Evolutionary conservation across 2,329 filamentous ascomycete genomes (phyloP), one percentile per base, ranked within the genome.

Genomic region (Tolypocladium pustulatum): DNA sequence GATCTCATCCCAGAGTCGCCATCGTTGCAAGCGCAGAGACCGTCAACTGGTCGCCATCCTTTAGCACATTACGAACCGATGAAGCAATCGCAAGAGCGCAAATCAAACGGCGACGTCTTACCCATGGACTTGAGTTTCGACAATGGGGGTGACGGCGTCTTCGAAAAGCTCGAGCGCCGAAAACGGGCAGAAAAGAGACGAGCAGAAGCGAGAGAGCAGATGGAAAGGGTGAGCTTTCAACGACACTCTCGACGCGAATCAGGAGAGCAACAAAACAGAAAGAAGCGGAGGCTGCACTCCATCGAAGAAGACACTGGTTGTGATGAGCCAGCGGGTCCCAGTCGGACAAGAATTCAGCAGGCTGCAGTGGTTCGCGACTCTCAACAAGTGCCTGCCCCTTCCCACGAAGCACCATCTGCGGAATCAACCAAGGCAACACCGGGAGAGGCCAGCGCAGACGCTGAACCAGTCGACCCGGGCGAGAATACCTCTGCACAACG

Each of bases 21-120:
- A 0, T 67, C 68, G 5, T 62, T 65, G 3, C 63, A 65, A 46
- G 57, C 61, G 30, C 61, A 64, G 10, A 67, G 61, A 51, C 65
- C 64, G 3, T 64, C 63, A 2, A 61, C 61, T 12, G 62, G 58
- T 4, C 67, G 62, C 25, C 68, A 68, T n/a, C 77, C 75, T 0
- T 70, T 75, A 51, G 68, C 68, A 4, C 69, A 73, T 25, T 81
- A 80, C 58, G 76, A 77, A 60, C 73, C 75, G 1, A 76, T 78
- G 75, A 69, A 71, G 51, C 70, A 75, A 55, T 80, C 78, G 0
- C 78, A 80, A 55, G 72, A 78, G 62, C 70, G 75, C 37, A 73
- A 72, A 54, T 60, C 61, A 0, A 64, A 60, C 22, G 65, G 66
- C 3, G 69, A 66, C 4, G 54, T 61, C 13, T 40, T 59, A 0